These are phyloP conservation scores for Naganishia cerealis DNA, from an alignment of 1,284 basidiomycete genomes.

Conservation along the genomic window DNA sequence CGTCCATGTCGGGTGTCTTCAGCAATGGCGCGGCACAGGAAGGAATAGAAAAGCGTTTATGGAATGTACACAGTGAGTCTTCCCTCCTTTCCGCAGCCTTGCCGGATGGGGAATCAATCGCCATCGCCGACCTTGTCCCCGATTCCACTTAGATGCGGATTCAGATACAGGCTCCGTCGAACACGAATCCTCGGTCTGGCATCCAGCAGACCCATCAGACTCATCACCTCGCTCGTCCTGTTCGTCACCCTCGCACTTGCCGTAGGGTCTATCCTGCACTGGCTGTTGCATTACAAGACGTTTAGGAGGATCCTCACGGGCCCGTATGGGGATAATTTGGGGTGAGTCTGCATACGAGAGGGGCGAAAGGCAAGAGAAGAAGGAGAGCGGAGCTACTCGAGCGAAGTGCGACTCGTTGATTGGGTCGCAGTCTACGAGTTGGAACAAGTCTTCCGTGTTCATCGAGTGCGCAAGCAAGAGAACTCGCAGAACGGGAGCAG, in stretches of 20 bases:
- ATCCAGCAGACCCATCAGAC: slow-evolving; percentile 45
- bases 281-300: slow-evolving; percentile 26
- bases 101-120: slow-evolving; percentile 39
- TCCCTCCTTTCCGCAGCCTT: background rate
- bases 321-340: slow-evolving; percentile 14
- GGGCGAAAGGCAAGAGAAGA: no score
- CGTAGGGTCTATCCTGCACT: slow-evolving; percentile 43
- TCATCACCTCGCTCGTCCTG: slow-evolving; percentile 43
- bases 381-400: no score
- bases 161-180: slow-evolving; percentile 48
- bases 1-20: slow-evolving; percentile 47
- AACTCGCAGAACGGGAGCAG: no score
- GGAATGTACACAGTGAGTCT: slow-evolving; percentile 2
- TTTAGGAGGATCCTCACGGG: slow-evolving; percentile 27
- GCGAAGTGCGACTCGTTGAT: no score
- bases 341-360: background rate
- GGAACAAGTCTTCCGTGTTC: no score
- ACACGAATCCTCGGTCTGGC: slow-evolving; percentile 50
- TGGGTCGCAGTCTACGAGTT: no score
- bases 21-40: slow-evolving; percentile 51
- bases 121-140: background rate
- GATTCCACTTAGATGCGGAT: slow-evolving; percentile 41
- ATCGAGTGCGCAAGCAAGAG: no score
- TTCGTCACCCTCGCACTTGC: slow-evolving; percentile 44
- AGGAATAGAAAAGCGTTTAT: slow-evolving; percentile 39